phyloP scores from a whole-genome alignment of 257 asterid species.

The Solanum pimpinellifolium region DNA sequence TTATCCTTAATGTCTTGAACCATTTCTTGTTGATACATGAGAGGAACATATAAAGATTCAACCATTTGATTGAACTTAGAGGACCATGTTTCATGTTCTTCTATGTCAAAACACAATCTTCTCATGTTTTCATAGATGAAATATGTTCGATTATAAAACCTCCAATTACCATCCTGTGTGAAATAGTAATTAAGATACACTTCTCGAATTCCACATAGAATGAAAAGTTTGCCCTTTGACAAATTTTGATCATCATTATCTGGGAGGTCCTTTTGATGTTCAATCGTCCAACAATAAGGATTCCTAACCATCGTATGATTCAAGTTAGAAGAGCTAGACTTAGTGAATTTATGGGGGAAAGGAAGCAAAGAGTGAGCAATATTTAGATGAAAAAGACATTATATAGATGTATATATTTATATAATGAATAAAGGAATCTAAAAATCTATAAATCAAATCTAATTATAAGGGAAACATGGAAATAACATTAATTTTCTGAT shows the following conservation, averaged over 20 bases:
- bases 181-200: neutral
- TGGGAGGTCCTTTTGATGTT: neutral
- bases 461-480: neutral
- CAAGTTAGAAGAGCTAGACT: neutral
- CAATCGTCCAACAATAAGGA: neutral
- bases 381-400: neutral
- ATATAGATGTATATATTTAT: neutral
- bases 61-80: neutral
- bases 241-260: neutral
- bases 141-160: neutral
- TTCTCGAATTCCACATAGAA: neutral
- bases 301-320: neutral
- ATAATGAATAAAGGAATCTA: neutral
- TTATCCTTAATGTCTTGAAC: no score
- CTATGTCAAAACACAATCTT: neutral
- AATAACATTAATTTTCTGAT: no score
- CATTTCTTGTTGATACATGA: no score
- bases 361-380: neutral
- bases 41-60: no score
- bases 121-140: neutral
- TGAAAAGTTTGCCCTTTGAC: neutral
- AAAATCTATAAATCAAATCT: neutral
- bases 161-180: neutral
- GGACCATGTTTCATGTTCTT: neutral
- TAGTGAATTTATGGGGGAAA: neutral